These are phyloP conservation scores for Physaria fendleri DNA, from an alignment of 345 rosid genomes.

Conservation along the genomic window DNA sequence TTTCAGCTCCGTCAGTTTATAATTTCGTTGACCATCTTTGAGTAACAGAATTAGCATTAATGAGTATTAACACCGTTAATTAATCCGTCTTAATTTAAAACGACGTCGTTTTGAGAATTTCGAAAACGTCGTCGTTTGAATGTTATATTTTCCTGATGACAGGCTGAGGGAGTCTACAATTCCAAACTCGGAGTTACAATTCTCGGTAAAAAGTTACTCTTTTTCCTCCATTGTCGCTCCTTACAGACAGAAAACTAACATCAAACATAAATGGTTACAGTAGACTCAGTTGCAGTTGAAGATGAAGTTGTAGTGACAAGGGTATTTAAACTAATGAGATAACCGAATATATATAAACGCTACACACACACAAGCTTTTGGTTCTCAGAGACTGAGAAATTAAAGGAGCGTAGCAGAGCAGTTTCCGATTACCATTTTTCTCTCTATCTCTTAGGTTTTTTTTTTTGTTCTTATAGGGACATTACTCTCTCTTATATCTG, in stretches of 20 bases:
- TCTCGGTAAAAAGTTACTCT: constrained; percentile 47
- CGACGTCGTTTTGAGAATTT: too few relatives aligned
- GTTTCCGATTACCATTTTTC: constrained; percentile 58
- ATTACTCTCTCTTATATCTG: not conserved
- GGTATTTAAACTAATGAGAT: not conserved
- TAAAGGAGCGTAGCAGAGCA: constrained; percentile 46
- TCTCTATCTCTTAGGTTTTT: constrained; percentile 31
- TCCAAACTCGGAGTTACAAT: constrained; percentile 90
- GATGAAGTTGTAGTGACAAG: constrained; percentile 70
- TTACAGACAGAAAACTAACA: not conserved
- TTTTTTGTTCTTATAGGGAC: not conserved
- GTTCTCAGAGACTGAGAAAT: constrained; percentile 25
- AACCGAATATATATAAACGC: not conserved
- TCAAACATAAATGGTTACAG: constrained; percentile 31
- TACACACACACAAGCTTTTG: not conserved
- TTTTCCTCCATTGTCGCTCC: not conserved
- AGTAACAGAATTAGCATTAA: too few relatives aligned
- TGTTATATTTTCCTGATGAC: constrained; percentile 29
- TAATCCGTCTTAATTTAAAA: too few relatives aligned
- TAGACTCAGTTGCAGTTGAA: constrained; percentile 85
- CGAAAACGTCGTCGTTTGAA: too few relatives aligned
- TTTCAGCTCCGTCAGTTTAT: too few relatives aligned
- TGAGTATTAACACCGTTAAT: too few relatives aligned
- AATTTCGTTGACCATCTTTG: too few relatives aligned
- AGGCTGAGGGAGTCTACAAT: constrained; percentile 86